Base-by-base conservation (phyloP, 768 basidiomycete genomes). In the Polyporus arcularius region DNA sequence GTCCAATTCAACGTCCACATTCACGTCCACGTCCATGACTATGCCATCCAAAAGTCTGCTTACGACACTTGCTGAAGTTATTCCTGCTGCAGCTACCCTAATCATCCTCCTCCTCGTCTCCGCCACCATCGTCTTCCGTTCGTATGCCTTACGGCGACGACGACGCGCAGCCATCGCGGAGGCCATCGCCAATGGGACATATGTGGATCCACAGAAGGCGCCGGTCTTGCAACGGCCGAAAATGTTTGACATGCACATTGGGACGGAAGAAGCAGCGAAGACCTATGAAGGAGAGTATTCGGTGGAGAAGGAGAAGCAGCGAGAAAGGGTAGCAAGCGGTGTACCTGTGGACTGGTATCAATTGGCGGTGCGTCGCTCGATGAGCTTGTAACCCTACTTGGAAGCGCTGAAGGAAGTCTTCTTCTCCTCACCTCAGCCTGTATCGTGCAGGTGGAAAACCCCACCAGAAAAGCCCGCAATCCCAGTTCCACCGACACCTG, bases 91-190 rank as follows among this genome's bases (percentile, higher is more conserved):
- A 78, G 87, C 88, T 3, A 89, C 88, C 2, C 81, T 89, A 53
- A 80, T 89, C 60, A 82, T 89, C 21, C 81, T 90, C 18, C 80
- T 89, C 26, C 77, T 79, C 42, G 83, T 90, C n/a, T 87, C 86
- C 9, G 82, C 82, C 2, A 85, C 85, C 12, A 87, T 89, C 68
- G 81, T 89, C 61, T 64, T 82, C 48, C 85, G 88, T 39, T 88
- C 86, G 21, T 79, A 88, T 59, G 62, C 88, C 42, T 77, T 89
- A n/a, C 80, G 88, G 3, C 74, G 86, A 14, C 80, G 88, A 4
- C 84, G 86, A 58, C 80, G 83, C 16, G 79, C 78, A 6, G 69
- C 85, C 67, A 75, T 88, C 35, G 85, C 83, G 54, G 85, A 88
- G 61, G 86, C 85, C 16, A 87, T 88, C 63, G 76, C 80, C 26